Conservation (phyloP, 768 basidiomycete genomes). For the Trametes elegans region DNA sequence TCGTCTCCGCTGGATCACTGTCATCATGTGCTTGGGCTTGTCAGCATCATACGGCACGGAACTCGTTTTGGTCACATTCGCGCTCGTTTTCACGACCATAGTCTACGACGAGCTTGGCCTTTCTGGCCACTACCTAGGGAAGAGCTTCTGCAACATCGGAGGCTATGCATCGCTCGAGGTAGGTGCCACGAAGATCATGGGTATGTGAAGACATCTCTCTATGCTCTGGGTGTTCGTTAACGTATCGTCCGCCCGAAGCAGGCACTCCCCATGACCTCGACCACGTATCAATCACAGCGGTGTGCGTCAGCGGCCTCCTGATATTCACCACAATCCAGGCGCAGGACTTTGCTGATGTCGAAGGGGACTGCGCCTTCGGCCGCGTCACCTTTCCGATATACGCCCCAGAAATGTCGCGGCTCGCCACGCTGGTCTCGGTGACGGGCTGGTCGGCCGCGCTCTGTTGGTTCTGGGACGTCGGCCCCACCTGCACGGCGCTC, state of each 20-base stretch:
- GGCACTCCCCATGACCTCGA: background rate
- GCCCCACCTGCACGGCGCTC: background rate
- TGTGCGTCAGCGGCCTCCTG: background rate
- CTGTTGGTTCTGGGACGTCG: background rate
- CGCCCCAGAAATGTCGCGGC: background rate
- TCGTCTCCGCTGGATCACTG: slow-evolving; percentile 32
- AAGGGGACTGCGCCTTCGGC: background rate
- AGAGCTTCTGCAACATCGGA: slow-evolving; percentile 32
- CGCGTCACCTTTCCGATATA: slow-evolving; percentile 6
- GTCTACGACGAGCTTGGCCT: slow-evolving; percentile 33
- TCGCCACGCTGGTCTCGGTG: background rate
- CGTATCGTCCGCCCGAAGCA: no score
- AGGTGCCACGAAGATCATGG: slow-evolving; percentile 31
- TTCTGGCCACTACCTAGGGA: slow-evolving; percentile 27
- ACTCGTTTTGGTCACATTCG: slow-evolving; percentile 20
- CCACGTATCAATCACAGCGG: background rate
- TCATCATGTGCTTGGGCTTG: slow-evolving; percentile 26
- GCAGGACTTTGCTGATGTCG: slow-evolving; percentile 8
- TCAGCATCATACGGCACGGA: slow-evolving; percentile 3
- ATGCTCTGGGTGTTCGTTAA: background rate
- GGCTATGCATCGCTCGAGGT: slow-evolving; percentile 35
- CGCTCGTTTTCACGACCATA: slow-evolving; percentile 13
- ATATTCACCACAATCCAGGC: slow-evolving; percentile 13
- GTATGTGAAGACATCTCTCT: background rate
- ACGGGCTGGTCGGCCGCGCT: slow-evolving; percentile 6